Percentiles rank a stretch among this genome's conserved stretches.
phyloP scores from a whole-genome alignment of 768 basidiomycete species.

The Mycena kentingensis region DNA sequence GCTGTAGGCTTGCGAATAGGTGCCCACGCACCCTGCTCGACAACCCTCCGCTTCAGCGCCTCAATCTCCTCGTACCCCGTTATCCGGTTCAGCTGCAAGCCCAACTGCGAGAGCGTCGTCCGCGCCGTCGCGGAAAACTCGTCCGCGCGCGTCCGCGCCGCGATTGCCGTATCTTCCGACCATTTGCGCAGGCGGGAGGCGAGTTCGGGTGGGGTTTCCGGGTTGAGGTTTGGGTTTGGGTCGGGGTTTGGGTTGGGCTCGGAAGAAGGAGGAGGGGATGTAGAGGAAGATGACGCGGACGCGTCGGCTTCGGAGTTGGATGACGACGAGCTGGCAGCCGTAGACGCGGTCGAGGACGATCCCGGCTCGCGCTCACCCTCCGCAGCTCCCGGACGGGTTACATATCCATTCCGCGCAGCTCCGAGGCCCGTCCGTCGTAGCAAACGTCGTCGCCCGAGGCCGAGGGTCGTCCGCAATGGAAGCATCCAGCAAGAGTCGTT shows the following conservation, averaged over 20 bases:
- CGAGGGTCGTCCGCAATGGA: slow-evolving; percentile 12
- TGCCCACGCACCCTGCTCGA: slow-evolving; percentile 68
- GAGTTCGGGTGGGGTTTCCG: no score
- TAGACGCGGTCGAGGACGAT: neutral
- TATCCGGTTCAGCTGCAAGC: slow-evolving; percentile 77
- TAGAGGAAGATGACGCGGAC: slow-evolving; percentile 11
- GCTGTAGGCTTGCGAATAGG: neutral
- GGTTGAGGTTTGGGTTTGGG: no score
- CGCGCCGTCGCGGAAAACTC: slow-evolving; percentile 58
- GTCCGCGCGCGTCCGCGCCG: slow-evolving; percentile 57
- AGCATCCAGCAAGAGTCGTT: slow-evolving; percentile 10
- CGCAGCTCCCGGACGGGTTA: slow-evolving; percentile 9
- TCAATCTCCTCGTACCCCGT: slow-evolving; percentile 95
- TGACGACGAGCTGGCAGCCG: no score
- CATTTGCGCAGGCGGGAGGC: slow-evolving; percentile 45
- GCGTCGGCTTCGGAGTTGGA: slow-evolving; percentile 5
- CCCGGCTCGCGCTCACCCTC: neutral
- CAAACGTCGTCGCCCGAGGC: slow-evolving; percentile 10
- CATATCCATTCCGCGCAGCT: no score
- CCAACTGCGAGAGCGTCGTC: slow-evolving; percentile 70
- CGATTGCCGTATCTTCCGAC: slow-evolving; percentile 47
- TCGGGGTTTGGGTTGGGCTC: no score
- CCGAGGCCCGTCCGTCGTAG: no score
- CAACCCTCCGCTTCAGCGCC: slow-evolving; percentile 73
- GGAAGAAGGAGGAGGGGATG: slow-evolving; percentile 25